Conservation (phyloP, 2,329 filamentous ascomycete genomes). For the Nemania bipapillata region DNA sequence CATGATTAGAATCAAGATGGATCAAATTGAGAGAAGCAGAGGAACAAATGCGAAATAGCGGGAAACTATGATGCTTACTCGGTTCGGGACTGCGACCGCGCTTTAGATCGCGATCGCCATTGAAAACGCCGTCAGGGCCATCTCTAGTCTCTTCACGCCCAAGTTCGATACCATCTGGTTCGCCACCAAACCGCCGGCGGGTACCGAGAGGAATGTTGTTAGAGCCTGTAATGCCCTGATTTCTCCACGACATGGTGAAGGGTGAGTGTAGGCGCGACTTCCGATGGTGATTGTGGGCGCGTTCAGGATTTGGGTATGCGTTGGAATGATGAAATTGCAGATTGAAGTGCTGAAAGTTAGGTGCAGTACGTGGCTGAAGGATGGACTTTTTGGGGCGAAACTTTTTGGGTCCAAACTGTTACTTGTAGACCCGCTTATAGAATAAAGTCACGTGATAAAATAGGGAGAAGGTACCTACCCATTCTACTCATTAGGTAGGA, state of each 20-base stretch:
- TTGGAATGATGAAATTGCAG: not conserved
- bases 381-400: conserved; percentile 33
- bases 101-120: conserved; percentile 69
- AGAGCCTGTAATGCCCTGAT: conserved; percentile 90
- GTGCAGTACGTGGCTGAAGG: not conserved
- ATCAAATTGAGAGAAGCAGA: not conserved
- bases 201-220: conserved; percentile 97
- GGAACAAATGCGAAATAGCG: too few species aligned
- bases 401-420: conserved; percentile 33
- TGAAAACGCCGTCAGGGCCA: conserved; percentile 55
- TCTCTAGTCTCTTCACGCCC: conserved; percentile 46
- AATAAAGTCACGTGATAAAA: conserved; percentile 20
- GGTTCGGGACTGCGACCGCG: conserved; percentile 92
- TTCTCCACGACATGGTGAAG: conserved; percentile 71
- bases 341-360: not conserved
- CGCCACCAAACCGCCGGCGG: conserved; percentile 79
- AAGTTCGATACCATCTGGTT: conserved; percentile 55
- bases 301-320: not conserved
- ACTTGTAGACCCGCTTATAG: conserved; percentile 21
- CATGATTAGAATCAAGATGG: conserved; percentile 29
- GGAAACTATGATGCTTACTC: conserved; percentile 63
- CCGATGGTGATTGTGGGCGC: not conserved
- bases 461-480: not conserved
- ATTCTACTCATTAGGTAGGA: too few species aligned
- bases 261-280: not conserved